phyloP scores from a whole-genome alignment of 495 filamentous ascomycete species.

The Tuber melanosporum region DNA sequence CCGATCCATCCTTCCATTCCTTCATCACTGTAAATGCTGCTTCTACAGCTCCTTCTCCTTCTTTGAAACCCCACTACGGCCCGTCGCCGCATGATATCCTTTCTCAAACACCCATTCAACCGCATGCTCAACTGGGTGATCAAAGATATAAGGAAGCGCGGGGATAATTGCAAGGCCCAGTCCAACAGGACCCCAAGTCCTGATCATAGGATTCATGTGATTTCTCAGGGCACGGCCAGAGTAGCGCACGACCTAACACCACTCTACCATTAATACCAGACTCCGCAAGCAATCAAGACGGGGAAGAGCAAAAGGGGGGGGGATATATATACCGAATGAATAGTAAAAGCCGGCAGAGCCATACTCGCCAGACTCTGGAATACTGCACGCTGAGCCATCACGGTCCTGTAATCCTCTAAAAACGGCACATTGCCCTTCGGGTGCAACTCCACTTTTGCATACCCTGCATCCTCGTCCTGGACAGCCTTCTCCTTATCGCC shows the following conservation, averaged over 20 bases:
- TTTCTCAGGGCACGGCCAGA: conserved; percentile 74
- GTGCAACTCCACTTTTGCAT: conserved; percentile 10
- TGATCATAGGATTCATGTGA: conserved; percentile 61
- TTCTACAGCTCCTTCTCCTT: conserved; percentile 53
- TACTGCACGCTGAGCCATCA: conserved; percentile 82
- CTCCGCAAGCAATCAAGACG: not conserved
- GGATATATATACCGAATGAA: conserved; percentile 57
- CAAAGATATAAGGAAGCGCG: conserved; percentile 81
- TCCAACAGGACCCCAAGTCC: conserved; percentile 86
- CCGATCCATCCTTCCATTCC: not conserved
- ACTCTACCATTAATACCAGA: conserved; percentile 13
- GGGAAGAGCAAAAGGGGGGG: not conserved
- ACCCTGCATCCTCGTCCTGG: not conserved
- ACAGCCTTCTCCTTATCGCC: conserved; percentile 6
- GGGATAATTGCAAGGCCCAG: conserved; percentile 83
- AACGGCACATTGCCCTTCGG: conserved; percentile 58
- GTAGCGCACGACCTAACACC: conserved; percentile 61
- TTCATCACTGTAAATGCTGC: not conserved
- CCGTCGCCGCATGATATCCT: conserved; percentile 51
- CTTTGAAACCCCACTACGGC: conserved; percentile 41
- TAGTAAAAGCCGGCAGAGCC: conserved; percentile 91
- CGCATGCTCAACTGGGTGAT: conserved; percentile 83
- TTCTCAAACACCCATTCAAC: conserved; percentile 86
- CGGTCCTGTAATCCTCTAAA: conserved; percentile 80
- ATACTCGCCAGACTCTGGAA: conserved; percentile 90